These are phyloP conservation scores for Chlamydomonas schloesseri DNA, from an alignment of 139 green algal species.

Conservation along the genomic window DNA sequence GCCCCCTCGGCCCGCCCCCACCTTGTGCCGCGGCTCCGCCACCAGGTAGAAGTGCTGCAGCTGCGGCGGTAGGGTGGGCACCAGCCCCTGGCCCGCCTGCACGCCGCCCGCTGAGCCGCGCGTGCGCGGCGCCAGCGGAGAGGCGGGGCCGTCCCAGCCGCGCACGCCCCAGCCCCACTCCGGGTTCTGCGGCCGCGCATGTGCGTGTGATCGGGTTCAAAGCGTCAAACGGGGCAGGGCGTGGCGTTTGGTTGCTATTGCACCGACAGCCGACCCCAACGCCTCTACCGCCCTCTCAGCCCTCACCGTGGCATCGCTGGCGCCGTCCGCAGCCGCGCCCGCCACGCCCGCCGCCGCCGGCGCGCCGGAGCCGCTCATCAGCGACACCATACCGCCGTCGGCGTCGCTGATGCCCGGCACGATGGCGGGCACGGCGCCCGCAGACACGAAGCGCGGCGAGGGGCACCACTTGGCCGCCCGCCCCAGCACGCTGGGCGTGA, in stretches of 20 bases:
- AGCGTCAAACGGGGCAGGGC: too few species aligned
- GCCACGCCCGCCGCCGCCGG: too few species aligned
- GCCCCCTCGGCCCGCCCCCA: neutral
- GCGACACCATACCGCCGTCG: neutral
- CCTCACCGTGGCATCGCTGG: too few species aligned
- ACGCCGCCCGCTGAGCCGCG: slow-evolving; percentile 59
- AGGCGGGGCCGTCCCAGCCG: slow-evolving; percentile 64
- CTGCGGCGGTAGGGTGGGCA: slow-evolving; percentile 76
- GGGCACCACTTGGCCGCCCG: slow-evolving; percentile 72
- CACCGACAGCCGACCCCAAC: too few species aligned
- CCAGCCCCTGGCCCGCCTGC: slow-evolving; percentile 54
- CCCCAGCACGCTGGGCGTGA: slow-evolving; percentile 73
- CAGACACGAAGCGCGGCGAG: slow-evolving; percentile 54
- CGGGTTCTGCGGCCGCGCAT: slow-evolving; percentile 30
- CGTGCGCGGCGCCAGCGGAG: slow-evolving; percentile 27
- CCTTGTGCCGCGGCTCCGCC: slow-evolving; percentile 52
- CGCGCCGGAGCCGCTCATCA: neutral
- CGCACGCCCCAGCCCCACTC: slow-evolving; percentile 66
- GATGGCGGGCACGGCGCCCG: slow-evolving; percentile 15
- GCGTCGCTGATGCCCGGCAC: neutral
- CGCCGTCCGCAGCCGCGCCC: neutral
- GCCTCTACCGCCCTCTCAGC: too few species aligned
- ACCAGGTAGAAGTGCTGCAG: slow-evolving; percentile 76
- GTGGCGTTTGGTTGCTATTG: too few species aligned
- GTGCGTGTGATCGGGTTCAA: too few species aligned